phyloP scores from a whole-genome alignment of 2,329 filamentous ascomycete genomes.

The Huntiella savannae region DNA sequence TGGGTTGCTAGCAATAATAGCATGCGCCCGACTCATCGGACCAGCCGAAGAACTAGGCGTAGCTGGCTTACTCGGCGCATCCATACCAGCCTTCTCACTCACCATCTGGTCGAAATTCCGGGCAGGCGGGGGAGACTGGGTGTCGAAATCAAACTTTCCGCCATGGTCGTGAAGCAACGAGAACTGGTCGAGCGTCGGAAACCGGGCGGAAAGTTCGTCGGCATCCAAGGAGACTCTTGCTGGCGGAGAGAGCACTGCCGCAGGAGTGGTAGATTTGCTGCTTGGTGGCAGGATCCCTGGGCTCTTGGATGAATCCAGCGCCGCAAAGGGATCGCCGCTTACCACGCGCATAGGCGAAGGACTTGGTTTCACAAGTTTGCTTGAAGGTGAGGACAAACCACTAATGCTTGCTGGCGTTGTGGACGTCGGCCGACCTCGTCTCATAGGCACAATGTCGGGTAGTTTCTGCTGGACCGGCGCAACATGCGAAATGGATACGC shows the following conservation, averaged over 20 bases:
- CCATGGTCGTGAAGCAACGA: slow-evolving; percentile 72
- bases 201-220: slow-evolving; percentile 70
- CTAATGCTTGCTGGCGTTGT: slow-evolving; percentile 13
- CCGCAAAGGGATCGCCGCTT: slow-evolving; percentile 71
- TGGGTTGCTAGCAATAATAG: slow-evolving; percentile 43
- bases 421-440: slow-evolving; percentile 49
- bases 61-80: slow-evolving; percentile 32
- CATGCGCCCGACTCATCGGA: slow-evolving; percentile 40
- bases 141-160: slow-evolving; percentile 66
- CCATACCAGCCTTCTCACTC: slow-evolving; percentile 61
- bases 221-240: slow-evolving; percentile 19
- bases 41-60: slow-evolving; percentile 17
- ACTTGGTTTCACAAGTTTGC: slow-evolving; percentile 33
- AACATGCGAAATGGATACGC: slow-evolving; percentile 64
- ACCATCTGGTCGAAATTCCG: slow-evolving; percentile 45
- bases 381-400: slow-evolving; percentile 5
- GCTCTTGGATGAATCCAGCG: slow-evolving; percentile 48
- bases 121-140: slow-evolving; percentile 28
- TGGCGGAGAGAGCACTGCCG: slow-evolving; percentile 1
- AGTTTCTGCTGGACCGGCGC: slow-evolving; percentile 51
- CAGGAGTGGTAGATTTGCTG: slow-evolving; percentile 1
- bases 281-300: not conserved
- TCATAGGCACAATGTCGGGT: slow-evolving; percentile 86
- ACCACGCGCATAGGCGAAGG: slow-evolving; percentile 52
- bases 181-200: slow-evolving; percentile 86